Evolutionary conservation across 2,329 filamentous ascomycete species (phyloP).

Genomic region (Aspergillus tamarii): DNA sequence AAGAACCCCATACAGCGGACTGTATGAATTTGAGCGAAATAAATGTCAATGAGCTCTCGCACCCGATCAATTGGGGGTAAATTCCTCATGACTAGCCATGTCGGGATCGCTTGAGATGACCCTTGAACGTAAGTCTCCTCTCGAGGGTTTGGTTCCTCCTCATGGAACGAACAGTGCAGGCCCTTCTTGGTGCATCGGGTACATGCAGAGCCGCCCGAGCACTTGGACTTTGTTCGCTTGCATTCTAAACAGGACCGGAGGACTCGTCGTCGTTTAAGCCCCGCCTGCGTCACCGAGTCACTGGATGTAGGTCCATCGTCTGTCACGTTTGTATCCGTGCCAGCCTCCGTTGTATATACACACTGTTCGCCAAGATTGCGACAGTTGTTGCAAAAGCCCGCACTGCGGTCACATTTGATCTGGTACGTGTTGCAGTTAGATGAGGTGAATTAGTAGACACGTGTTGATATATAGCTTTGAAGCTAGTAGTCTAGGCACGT

Average conservation of each 20-base stretch:
- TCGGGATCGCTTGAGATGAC: background rate
- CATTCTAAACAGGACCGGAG: slow-evolving; percentile 7
- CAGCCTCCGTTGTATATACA: background rate
- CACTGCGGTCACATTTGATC: background rate
- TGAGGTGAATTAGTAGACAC: background rate
- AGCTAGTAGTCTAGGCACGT: background rate
- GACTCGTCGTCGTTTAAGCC: slow-evolving; percentile 5
- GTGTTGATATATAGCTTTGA: background rate
- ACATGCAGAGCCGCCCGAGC: background rate
- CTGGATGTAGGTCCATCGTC: background rate
- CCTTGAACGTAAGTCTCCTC: background rate
- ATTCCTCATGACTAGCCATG: background rate
- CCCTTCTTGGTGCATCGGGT: slow-evolving; percentile 3
- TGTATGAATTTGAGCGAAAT: slow-evolving; percentile 8
- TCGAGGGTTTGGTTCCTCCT: background rate
- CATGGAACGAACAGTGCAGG: background rate
- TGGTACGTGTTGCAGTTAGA: background rate
- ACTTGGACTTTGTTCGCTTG: slow-evolving; percentile 8
- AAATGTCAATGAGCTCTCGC: slow-evolving; percentile 5
- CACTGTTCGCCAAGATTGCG: background rate
- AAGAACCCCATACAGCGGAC: slow-evolving; percentile 8
- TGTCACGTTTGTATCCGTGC: background rate
- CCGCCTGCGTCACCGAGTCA: background rate
- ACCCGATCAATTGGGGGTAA: background rate
- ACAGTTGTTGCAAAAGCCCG: background rate